Evolutionary conservation across 352 stramenopile species (phyloP).

Genomic region (Pythium folliculosum): DNA sequence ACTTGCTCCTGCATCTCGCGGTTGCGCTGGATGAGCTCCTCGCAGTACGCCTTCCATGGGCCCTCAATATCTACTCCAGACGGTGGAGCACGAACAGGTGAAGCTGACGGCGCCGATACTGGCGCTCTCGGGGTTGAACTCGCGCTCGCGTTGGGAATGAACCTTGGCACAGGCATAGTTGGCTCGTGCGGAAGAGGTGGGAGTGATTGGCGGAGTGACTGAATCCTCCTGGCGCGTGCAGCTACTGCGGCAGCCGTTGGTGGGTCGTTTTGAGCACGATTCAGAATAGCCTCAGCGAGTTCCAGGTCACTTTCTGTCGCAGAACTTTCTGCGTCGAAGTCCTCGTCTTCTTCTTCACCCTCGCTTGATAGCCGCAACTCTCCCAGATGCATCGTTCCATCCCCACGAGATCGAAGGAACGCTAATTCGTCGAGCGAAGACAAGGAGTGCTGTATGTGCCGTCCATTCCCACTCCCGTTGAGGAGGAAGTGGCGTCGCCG

Average conservation of each 20-base stretch:
- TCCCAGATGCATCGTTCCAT: conserved; percentile 27
- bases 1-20: conserved; percentile 79
- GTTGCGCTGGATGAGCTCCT: conserved; percentile 72
- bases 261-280: not conserved
- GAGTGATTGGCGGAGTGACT: conserved; percentile 25
- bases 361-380: conserved; percentile 29
- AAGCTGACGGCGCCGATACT: not conserved
- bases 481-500: conserved; percentile 6
- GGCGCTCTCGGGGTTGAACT: not conserved
- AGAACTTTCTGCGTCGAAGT: conserved; percentile 21
- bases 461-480: not conserved
- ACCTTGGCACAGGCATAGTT: conserved; percentile 5
- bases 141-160: conserved; percentile 4
- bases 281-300: conserved; percentile 25
- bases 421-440: conserved; percentile 23
- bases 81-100: not conserved
- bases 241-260: not conserved
- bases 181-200: conserved; percentile 13
- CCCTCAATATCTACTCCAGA: conserved; percentile 27
- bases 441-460: conserved; percentile 17
- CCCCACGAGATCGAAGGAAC: conserved; percentile 12
- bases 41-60: conserved; percentile 72
- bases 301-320: conserved; percentile 30
- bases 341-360: conserved; percentile 22
- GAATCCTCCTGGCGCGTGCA: conserved; percentile 8